Percentiles rank a stretch among this genome's conserved stretches.
phyloP scores from a whole-genome alignment of 441 rosid genomes.

The Kokia cookei region DNA sequence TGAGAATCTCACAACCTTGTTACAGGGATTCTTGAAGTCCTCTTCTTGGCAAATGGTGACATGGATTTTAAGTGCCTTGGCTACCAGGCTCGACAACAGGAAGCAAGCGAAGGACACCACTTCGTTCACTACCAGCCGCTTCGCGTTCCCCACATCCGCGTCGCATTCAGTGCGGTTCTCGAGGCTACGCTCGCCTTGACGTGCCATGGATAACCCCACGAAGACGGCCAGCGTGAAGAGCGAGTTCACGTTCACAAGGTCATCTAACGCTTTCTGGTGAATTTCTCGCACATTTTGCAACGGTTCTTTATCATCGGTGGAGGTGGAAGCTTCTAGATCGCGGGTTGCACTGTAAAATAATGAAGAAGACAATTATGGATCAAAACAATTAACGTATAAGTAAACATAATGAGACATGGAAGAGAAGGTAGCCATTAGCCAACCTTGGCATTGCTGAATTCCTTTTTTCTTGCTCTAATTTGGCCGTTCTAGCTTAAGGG shows the following conservation, averaged over 20 bases:
- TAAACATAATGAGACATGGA: background rate
- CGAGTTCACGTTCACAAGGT: constrained; percentile 13
- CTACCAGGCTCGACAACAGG: constrained; percentile 20
- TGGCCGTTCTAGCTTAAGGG: background rate
- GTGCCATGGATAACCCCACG: constrained; percentile 10
- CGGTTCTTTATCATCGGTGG: too few species aligned
- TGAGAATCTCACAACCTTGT: background rate
- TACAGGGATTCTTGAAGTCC: background rate
- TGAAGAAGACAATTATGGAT: background rate
- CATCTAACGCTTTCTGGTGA: constrained; percentile 9
- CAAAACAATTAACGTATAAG: background rate
- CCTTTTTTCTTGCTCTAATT: background rate
- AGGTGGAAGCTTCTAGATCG: background rate
- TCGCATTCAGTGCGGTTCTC: constrained; percentile 15
- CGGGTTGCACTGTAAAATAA: background rate
- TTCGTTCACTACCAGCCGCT: constrained; percentile 17
- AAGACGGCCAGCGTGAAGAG: constrained; percentile 15
- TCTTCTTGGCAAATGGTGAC: background rate
- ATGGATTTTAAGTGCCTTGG: constrained; percentile 26
- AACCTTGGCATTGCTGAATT: background rate
- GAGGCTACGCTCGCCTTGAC: constrained; percentile 2
- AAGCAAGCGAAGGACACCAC: constrained; percentile 22
- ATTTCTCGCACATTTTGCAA: background rate
- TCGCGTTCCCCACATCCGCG: background rate
- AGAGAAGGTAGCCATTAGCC: background rate